phyloP scores from a whole-genome alignment of 2,329 filamentous ascomycete genomes.

The Annulohypoxylon truncatum region DNA sequence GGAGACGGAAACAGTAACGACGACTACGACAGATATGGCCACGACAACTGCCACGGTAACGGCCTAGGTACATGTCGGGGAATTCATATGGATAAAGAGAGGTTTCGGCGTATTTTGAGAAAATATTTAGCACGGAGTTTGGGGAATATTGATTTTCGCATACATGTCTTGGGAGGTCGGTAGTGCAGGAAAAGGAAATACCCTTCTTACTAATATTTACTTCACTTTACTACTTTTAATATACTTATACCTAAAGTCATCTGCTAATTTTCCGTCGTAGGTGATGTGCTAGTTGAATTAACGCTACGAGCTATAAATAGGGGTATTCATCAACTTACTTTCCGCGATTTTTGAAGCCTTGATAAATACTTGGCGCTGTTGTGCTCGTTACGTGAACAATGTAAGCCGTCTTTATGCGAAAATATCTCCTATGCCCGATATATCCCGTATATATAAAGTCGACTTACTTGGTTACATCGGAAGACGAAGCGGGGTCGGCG shows the following conservation, averaged over 20 bases:
- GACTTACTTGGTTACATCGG: conserved; percentile 8
- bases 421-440: conserved; percentile 35
- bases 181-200: conserved; percentile 22
- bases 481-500: conserved; percentile 28
- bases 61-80: not conserved
- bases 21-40: conserved; percentile 32
- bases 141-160: conserved; percentile 2
- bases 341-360: too few species aligned
- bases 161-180: not conserved
- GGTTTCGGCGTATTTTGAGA: not conserved
- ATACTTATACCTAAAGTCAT: not conserved
- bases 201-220: conserved; percentile 27
- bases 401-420: not conserved
- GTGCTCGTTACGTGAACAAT: not conserved
- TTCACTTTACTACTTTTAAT: conserved; percentile 25
- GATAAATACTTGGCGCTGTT: too few species aligned
- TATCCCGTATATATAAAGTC: not conserved
- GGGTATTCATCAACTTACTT: too few species aligned
- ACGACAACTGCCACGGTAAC: conserved; percentile 34
- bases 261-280: not conserved
- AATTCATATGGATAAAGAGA: not conserved
- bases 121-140: conserved; percentile 30
- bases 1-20: conserved; percentile 38
- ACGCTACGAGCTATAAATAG: too few species aligned
- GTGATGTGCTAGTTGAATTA: too few species aligned